Percentiles rank a stretch among this genome's conserved stretches.
These are phyloP conservation scores for Fusarium duplospermum DNA, from an alignment of 2,329 filamentous ascomycete species.

Conservation along the genomic window DNA sequence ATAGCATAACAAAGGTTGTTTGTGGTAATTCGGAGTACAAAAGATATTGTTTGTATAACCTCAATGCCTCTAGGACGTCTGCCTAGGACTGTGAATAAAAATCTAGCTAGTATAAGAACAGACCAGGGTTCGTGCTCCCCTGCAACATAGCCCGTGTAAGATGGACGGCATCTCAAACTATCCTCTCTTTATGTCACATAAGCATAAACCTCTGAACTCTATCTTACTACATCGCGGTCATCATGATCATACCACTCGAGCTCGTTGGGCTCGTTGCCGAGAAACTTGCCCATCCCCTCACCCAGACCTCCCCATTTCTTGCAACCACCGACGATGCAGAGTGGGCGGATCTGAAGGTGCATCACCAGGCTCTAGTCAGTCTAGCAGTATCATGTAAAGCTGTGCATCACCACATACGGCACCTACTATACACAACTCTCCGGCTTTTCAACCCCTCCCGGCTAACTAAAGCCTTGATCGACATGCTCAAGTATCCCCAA, in stretches of 20 bases:
- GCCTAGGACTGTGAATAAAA: background rate
- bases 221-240: background rate
- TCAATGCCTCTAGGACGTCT: background rate
- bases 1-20: background rate
- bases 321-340: background rate
- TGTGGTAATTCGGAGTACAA: background rate
- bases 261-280: constrained; percentile 12
- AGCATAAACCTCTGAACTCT: background rate
- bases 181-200: background rate
- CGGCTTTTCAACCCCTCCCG: background rate
- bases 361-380: background rate
- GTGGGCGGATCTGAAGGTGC: background rate
- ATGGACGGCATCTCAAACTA: background rate
- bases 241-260: background rate
- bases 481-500: constrained; percentile 7
- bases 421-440: constrained; percentile 10
- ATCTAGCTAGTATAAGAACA: background rate
- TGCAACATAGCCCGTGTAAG: background rate
- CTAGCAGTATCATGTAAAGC: background rate
- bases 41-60: background rate
- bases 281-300: background rate
- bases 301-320: constrained; percentile 11
- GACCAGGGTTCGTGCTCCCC: background rate
- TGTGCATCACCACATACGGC: background rate
- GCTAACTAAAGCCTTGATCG: background rate